Evolutionary conservation across 2,329 filamentous ascomycete species (phyloP), one percentile per base, ranked within the genome.

Genomic region (Dothidotthia symphoricarpi): DNA sequence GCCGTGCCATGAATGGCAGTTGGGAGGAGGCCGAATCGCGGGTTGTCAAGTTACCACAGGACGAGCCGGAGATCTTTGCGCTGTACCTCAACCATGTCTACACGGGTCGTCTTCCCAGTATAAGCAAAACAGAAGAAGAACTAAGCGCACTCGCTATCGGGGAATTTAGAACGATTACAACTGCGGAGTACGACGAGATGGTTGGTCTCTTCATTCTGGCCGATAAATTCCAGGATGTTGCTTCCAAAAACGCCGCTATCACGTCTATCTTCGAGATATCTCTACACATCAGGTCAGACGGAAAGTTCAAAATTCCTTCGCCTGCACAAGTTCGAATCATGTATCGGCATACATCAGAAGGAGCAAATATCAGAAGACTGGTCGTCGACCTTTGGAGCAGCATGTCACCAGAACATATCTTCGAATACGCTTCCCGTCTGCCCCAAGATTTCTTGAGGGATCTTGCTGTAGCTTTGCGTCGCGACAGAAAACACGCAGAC

Each of bases 1-100:
- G 35, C 9, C 34, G 37, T 4, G 51, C 47, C 2, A 28, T 53
- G 36, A 46, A 45, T 11, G 45, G 47, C 1, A 37, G 32, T 3
- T 55, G 49, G 47, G 13, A 19, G 9, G 49, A 55, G 19, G 13
- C 34, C 1, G 28, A 41, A 3, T 28, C 41, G 12, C 24, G 40
- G 2, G 16, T 36, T 9, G 19, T 53, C 14, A 31, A 13, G 1
- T 12, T 55, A 4, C 34, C 39, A 1, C 34, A 49, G 2, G 47
- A 51, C 4, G 15, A 45, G 3, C 39, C 45, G 0, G 14, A 40
- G 1, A 34, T 16, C 2, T 53, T 55, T 33, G 39, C 14, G 3
- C 15, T 43, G n/a, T 55, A 53, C 15, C 31, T 53, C 1, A 31
- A 38, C 19, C 9, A 28, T 1, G 4, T 50, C 10, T 53, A 53